Evolutionary conservation across 768 basidiomycete species (phyloP).

Genomic region (Boletus edulis): DNA sequence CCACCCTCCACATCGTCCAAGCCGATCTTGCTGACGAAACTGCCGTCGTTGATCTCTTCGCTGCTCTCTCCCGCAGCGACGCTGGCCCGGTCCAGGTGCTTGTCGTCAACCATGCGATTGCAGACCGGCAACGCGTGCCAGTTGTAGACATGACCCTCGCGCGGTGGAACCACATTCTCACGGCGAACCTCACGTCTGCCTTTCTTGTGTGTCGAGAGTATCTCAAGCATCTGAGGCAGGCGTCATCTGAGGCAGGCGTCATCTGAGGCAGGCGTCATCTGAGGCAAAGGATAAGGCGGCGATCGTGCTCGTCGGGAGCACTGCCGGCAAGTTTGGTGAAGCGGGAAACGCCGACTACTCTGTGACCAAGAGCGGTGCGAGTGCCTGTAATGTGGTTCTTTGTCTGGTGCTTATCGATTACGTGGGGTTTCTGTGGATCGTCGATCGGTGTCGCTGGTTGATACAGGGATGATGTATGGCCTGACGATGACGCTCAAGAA

Average conservation of each 20-base stretch:
- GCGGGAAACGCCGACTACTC: constrained; percentile 66
- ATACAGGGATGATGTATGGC: constrained; percentile 71
- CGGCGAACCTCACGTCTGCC: constrained; percentile 61
- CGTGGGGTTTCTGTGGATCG: too few relatives aligned
- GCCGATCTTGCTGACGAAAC: constrained; percentile 58
- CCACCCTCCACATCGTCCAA: constrained; percentile 37
- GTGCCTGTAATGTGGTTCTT: neutral
- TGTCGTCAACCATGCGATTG: constrained; percentile 62
- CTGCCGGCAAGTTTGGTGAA: constrained; percentile 72
- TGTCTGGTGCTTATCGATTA: too few relatives aligned
- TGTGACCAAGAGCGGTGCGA: constrained; percentile 61
- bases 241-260: too few relatives aligned
- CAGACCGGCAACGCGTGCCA: constrained; percentile 41
- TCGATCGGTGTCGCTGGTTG: too few relatives aligned
- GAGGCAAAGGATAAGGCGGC: constrained; percentile 53
- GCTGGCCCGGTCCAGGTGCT: constrained; percentile 53
- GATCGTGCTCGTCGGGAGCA: constrained; percentile 67
- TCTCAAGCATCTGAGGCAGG: constrained; percentile 42
- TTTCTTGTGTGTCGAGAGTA: constrained; percentile 70
- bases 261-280: constrained; percentile 37
- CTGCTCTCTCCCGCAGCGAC: constrained; percentile 26
- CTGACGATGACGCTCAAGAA: constrained; percentile 68
- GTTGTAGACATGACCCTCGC: constrained; percentile 57
- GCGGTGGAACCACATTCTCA: constrained; percentile 61
- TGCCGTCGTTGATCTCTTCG: constrained; percentile 51